Base-by-base conservation (phyloP, 441 rosid species). In the Syzygium syzygioides region DNA sequence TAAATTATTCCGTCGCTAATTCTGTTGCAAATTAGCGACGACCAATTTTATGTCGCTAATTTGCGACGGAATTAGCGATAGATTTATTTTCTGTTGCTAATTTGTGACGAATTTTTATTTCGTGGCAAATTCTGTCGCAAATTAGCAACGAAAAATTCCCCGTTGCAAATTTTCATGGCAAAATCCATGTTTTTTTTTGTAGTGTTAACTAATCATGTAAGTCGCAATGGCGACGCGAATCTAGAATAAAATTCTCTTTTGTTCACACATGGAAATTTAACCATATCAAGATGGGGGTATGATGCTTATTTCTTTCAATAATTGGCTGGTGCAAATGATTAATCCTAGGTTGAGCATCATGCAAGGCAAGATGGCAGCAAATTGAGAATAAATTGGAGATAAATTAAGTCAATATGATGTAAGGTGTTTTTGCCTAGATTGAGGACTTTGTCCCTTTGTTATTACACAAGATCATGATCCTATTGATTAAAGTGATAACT, bases 171-270 rank as follows among this genome's bases (percentile, higher is more conserved):
- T 37, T 37, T 1, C 5, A 5, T 37, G 41, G 5, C 41, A 37
- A 37, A 37, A 37, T 37, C 41, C 41, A 37, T 37, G 5, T 37
- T 37, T 37, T 37, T 37, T 37, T 32, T 32, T 32, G 34, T 32
- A 32, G 34, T 32, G 34, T 2, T 23, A 76, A 34, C 83, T 41
- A 41, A 37, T 0, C 52, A 41, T 23, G 17, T n/a, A 71, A 37
- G 83, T 71, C n/a, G 12, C 2, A 9, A 68, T 1, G 3, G 17
- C 1, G 7, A 2, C 4, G n/a, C 3, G 0, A 71, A 20, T 20
- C 0, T 11, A 12, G 1, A 23, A 71, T 71, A 10, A 71, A 11
- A 37, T 71, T 20, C 10, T 37, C 45, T 71, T 37, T 71, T 37
- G 83, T 25, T 71, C 13, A 71, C 4, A 19, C 4, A 32, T 37